These are phyloP conservation scores for Oxyria digyna DNA, from an alignment of 148 eudicot genomes.

Conservation along the genomic window DNA sequence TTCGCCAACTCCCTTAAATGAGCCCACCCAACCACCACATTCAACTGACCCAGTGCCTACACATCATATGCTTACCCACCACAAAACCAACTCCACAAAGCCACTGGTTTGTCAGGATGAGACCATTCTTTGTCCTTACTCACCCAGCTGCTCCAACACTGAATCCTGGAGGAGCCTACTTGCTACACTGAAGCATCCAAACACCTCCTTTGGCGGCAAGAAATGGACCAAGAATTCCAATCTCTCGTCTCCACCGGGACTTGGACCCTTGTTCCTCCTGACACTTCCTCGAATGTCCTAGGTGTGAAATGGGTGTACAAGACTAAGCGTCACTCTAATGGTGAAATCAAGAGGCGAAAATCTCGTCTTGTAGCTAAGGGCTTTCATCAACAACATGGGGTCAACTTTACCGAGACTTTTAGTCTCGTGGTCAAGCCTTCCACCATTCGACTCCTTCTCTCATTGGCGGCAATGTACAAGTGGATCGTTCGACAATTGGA, in stretches of 20 bases:
- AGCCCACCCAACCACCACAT: too few species aligned
- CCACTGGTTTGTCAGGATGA: not conserved
- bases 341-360: not conserved
- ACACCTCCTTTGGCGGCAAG: not conserved
- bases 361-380: not conserved
- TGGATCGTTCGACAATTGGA: not conserved
- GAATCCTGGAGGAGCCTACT: not conserved
- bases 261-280: not conserved
- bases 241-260: not conserved
- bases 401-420: not conserved
- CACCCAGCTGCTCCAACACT: not conserved
- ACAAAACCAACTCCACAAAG: too few species aligned
- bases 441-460: not conserved
- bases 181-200: not conserved
- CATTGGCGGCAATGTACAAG: not conserved
- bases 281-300: not conserved
- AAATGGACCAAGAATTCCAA: not conserved
- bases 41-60: too few species aligned
- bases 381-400: not conserved
- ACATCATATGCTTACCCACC: too few species aligned
- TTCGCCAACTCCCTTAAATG: too few species aligned
- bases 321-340: not conserved
- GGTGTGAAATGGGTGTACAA: not conserved
- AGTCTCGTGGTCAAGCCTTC: not conserved
- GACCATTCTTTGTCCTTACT: not conserved